Percentiles rank a stretch among this genome's conserved stretches.
phyloP scores from a whole-genome alignment of 2,329 filamentous ascomycete genomes.

The Cytospora leucostoma region DNA sequence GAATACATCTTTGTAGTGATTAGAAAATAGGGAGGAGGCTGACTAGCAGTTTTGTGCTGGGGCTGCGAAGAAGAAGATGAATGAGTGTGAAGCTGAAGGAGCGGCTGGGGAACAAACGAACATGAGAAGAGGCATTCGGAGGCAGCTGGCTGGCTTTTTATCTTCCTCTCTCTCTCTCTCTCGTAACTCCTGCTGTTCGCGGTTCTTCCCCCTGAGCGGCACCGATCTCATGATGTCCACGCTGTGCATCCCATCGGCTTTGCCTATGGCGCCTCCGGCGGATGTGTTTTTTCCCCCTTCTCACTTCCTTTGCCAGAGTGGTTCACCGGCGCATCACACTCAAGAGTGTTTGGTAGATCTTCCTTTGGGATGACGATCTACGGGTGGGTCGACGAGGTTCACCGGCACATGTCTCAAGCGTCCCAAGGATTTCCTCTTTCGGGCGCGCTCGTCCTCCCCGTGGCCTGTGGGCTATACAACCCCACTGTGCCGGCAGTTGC shows the following conservation, averaged over 20 bases:
- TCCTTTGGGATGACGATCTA: background rate
- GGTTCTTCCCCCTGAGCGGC: no score
- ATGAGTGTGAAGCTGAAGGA: background rate
- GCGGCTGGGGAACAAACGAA: background rate
- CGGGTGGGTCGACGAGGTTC: background rate
- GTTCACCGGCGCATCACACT: background rate
- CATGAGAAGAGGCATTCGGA: background rate
- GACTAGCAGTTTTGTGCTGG: background rate
- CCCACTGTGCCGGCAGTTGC: no score
- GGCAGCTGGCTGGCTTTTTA: no score
- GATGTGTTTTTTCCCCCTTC: no score
- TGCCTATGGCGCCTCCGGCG: no score
- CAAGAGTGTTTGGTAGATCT: background rate
- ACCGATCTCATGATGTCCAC: no score
- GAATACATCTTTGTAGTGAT: conserved; percentile 21
- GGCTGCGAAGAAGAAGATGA: background rate
- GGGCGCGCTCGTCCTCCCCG: background rate
- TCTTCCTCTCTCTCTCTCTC: no score
- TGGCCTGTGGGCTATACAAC: no score
- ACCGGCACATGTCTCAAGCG: background rate
- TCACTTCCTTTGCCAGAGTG: no score
- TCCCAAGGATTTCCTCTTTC: background rate
- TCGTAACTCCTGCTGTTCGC: no score
- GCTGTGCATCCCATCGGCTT: no score
- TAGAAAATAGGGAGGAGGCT: background rate